phyloP scores from a whole-genome alignment of 2,329 filamentous ascomycete genomes.

The Aureobasidium sp. region DNA sequence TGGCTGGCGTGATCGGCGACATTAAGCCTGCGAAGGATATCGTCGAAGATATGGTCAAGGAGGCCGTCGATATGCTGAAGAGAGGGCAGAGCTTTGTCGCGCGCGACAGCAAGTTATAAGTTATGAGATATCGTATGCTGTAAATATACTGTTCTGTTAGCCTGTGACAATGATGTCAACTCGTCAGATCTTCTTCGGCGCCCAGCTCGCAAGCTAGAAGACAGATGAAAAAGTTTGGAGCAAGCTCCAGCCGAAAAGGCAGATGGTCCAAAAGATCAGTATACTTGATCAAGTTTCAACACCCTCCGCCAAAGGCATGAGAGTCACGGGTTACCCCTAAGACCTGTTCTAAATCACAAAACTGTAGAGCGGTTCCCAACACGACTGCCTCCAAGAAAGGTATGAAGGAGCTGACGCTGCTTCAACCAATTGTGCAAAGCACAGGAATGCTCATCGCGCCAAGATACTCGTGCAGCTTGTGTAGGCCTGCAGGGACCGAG shows the following conservation, averaged over 20 bases:
- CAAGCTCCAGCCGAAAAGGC: too few relatives aligned
- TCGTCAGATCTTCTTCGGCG: not conserved
- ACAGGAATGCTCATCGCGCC: not conserved
- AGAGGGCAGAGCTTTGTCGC: constrained; percentile 32
- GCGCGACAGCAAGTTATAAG: constrained; percentile 40
- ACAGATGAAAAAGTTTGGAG: constrained; percentile 4
- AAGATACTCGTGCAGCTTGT: not conserved
- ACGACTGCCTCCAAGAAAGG: not conserved
- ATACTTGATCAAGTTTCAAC: too few relatives aligned
- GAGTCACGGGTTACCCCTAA: not conserved
- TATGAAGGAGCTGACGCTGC: not conserved
- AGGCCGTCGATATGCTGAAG: constrained; percentile 59
- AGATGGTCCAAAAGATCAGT: constrained; percentile 4
- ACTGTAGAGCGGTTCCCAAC: not conserved
- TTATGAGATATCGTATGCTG: too few relatives aligned
- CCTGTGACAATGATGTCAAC: not conserved
- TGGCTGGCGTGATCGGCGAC: constrained; percentile 92
- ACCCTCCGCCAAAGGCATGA: too few relatives aligned
- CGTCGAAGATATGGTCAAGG: constrained; percentile 91
- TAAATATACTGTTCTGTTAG: too few relatives aligned
- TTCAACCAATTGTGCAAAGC: not conserved
- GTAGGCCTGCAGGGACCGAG: too few relatives aligned
- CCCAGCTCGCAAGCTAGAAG: not conserved
- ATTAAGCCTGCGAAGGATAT: constrained; percentile 92
- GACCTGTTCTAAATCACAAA: too few relatives aligned